Base-by-base conservation (phyloP, 805 yeast species). In the Grigorovia yakushimaensis region DNA sequence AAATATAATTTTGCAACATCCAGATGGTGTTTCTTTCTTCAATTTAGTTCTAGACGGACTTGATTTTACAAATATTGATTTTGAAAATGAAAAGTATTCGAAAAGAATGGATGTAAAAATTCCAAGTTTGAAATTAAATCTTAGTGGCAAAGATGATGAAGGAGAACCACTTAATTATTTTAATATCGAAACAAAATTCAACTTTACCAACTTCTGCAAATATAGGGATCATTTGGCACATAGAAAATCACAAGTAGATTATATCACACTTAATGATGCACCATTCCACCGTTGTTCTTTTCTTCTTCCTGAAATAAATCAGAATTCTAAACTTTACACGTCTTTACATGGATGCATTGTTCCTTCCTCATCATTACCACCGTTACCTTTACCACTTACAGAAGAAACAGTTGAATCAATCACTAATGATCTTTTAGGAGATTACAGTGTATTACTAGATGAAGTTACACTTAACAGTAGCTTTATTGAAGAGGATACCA, bases 241-340 rank as follows among this genome's bases (percentile, higher is more conserved):
- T 11, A 64, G 78, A 45, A 56, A 59, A 9, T 57, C 66, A 18
- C 96, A 89, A 60, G 81, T 81, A 45, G 69, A 70, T 2, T 95
- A 85, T 61, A 65, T 89, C 1, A 66, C 76, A 18, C 53, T 69
- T 6, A 84, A 87, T 55, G 98, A 93, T 69, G 84, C 85, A 0
- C 88, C 96, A 0, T 88, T 79, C 51, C 93, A 87, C 54, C 67
- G 98, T 47, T 70, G 80, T 19, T 82, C 93, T 0, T 89, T 88
- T 60, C 62, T 91, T 24, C 61, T 91, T 8, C 73, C 76, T 3
- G 73, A 71, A 6, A 71, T 72, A 13, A 65, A 67, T 13, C 74
- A 81, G 46, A 74, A 73, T 43, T 61, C 66, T 0, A 55, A 55
- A 19, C 39, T 52, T 0, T 85, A 81, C 53, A 64, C 70, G n/a